These are phyloP conservation scores for Cordyceps farinosa DNA, from an alignment of 2,329 filamentous ascomycete genomes.

Conservation along the genomic window DNA sequence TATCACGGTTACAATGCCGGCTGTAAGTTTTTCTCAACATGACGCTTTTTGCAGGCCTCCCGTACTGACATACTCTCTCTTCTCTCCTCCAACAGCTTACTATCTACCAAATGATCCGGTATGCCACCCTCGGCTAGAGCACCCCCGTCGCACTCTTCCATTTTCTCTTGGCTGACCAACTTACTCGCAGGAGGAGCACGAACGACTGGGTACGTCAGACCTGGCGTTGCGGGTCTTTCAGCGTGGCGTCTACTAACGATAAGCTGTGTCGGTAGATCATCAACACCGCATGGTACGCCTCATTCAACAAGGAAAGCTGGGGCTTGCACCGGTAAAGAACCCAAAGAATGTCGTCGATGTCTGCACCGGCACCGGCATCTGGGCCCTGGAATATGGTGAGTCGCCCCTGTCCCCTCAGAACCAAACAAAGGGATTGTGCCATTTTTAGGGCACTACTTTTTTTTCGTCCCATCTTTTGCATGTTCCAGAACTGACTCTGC, in stretches of 20 bases:
- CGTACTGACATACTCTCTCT: not conserved
- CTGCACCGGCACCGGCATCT: conserved; percentile 50
- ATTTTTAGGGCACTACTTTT: not conserved
- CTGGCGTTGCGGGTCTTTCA: not conserved
- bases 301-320: conserved; percentile 41
- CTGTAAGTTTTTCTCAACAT: not conserved
- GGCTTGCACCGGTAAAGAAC: conserved; percentile 41
- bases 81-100: conserved; percentile 10
- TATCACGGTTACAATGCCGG: conserved; percentile 16
- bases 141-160: not conserved
- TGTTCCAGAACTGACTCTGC: not conserved
- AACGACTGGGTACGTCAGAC: conserved; percentile 21
- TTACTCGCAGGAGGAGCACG: conserved; percentile 23
- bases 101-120: conserved; percentile 20
- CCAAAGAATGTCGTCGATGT: conserved; percentile 45
- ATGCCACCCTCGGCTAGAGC: not conserved
- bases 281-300: conserved; percentile 33
- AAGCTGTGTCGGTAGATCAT: conserved; percentile 30
- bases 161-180: not conserved
- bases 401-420: not conserved
- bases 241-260: not conserved
- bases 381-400: conserved; percentile 48
- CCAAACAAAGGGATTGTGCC: not conserved
- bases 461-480: not conserved
- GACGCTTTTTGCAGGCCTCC: not conserved